Evolutionary conservation across 331 rosid species (phyloP).

Genomic region (Malus hybrid): DNA sequence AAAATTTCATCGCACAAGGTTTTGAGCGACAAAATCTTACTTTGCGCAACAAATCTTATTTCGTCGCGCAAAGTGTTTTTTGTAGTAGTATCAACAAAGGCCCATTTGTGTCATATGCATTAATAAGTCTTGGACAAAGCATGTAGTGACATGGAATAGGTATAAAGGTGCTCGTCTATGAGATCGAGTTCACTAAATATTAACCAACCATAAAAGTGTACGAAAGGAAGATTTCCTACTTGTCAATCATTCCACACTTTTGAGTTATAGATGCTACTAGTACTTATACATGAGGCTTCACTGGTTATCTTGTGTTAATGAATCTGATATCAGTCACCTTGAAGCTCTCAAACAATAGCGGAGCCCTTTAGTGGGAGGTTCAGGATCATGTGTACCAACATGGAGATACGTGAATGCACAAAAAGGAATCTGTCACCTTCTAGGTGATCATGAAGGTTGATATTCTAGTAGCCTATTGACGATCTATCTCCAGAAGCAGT

Average conservation of each 20-base stretch:
- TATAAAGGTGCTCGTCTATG: background rate
- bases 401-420: background rate
- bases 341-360: background rate
- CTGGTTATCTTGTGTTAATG: background rate
- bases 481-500: background rate
- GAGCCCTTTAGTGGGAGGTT: background rate
- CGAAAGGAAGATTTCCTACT: background rate
- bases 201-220: background rate
- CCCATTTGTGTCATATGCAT: background rate
- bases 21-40: too few relatives aligned
- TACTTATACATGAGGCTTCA: background rate
- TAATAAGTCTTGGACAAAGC: background rate
- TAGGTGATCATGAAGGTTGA: background rate
- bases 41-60: too few relatives aligned
- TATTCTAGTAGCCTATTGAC: background rate
- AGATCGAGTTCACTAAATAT: background rate
- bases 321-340: background rate
- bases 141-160: background rate
- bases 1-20: too few relatives aligned
- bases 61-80: too few relatives aligned
- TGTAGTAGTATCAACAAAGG: background rate
- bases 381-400: background rate
- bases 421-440: background rate
- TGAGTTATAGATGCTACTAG: background rate
- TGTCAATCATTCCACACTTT: background rate